phyloP scores from a whole-genome alignment of 129 eudicot species.

The Gnaphalium uliginosum region DNA sequence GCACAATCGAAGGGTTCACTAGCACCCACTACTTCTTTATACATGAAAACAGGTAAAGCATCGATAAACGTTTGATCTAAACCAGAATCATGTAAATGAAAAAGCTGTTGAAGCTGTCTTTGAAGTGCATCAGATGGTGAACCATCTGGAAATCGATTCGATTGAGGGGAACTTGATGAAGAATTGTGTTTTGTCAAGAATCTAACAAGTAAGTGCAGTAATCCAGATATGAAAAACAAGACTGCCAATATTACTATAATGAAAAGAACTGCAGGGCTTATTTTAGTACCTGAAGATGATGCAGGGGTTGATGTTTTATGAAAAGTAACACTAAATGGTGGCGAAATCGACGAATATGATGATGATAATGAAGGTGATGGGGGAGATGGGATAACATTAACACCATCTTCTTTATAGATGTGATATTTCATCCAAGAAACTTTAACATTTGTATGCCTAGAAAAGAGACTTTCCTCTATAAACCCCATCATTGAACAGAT shows the following conservation, averaged over 20 bases:
- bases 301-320: conserved; percentile 46
- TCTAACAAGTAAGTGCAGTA: conserved; percentile 80
- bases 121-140: conserved; percentile 74
- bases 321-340: conserved; percentile 41
- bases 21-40: conserved; percentile 76
- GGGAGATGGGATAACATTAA: conserved; percentile 29
- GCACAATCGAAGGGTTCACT: conserved; percentile 92
- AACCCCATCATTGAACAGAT: conserved; percentile 45
- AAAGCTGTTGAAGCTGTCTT: conserved; percentile 83
- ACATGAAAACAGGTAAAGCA: conserved; percentile 77
- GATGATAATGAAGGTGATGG: conserved; percentile 22
- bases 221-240: conserved; percentile 84
- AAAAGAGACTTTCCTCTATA: conserved; percentile 42
- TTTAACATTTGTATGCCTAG: conserved; percentile 63
- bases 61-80: conserved; percentile 88
- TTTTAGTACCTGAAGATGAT: conserved; percentile 57
- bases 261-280: conserved; percentile 82
- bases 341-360: conserved; percentile 21
- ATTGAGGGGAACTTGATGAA: conserved; percentile 43
- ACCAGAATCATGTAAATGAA: conserved; percentile 82
- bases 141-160: conserved; percentile 55
- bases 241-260: conserved; percentile 82
- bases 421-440: conserved; percentile 70
- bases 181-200: conserved; percentile 66
- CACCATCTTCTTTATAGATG: conserved; percentile 48